Evolutionary conservation across 345 rosid species (phyloP), one percentile per base, ranked within the genome.

Genomic region (Eucalyptus virginea): DNA sequence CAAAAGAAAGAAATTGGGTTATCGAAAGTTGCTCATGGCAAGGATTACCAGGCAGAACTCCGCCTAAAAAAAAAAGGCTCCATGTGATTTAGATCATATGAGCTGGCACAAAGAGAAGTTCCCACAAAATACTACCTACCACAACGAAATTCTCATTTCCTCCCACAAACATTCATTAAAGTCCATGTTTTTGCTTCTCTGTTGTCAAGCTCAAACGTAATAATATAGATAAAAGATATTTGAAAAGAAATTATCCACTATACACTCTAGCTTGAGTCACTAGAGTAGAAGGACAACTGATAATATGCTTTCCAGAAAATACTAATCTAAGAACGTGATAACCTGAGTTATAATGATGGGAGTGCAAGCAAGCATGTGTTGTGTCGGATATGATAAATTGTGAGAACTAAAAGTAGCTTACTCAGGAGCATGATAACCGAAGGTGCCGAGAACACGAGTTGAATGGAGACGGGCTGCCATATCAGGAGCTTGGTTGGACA

Each of bases 381-480:
- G 88, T 23, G 86, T 28, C 3, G 6, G 58, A 52, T 58, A 62
- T 47, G 87, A 72, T 69, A 14, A 81, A 83, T 81, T 87, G 89
- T 81, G 86, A 47, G 86, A 42, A 21, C 47, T 34, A 91, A 34
- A 86, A 91, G 86, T 56, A 52, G 83, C 95, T 95, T 94, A 98
- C 99, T 98, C 99, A 44, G 99, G 99, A 86, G 99, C 99, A 93
- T 98, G 99, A 90, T 96, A 98, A 89, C 99, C 99, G 87, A 98
- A 98, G 88, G 97, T 98, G 92, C 99, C 99, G 37, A 97, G 95
- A 88, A 98, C 99, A 92, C 99, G 97, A 60, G 98, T 98, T 21
- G 99, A 97, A 90, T 97, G 98, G 86, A 98, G 98, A 32, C 99
- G 97, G 26, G 99, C 98, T 72, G 99, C 95, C 93, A 93, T 93